These are phyloP conservation scores for Gliomastix tumulicola DNA, from an alignment of 2,329 filamentous ascomycete species.

Conservation along the genomic window DNA sequence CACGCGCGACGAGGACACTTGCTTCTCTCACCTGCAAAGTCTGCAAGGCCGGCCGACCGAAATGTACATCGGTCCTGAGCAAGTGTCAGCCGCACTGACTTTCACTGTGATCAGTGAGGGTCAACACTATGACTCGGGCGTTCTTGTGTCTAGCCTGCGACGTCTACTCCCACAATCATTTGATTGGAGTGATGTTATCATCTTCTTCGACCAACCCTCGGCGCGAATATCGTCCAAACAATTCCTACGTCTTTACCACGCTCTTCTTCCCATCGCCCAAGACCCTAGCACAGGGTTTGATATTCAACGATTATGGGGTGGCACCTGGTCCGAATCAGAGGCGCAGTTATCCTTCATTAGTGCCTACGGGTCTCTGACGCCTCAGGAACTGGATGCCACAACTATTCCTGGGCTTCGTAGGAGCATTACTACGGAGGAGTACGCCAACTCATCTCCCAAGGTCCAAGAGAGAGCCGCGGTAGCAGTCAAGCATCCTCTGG, in stretches of 20 bases:
- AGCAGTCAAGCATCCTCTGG: conserved; percentile 78
- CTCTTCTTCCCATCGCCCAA: conserved; percentile 65
- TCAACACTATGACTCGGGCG: conserved; percentile 41
- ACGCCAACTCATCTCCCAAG: conserved; percentile 38
- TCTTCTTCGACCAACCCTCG: conserved; percentile 72
- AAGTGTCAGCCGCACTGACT: conserved; percentile 74
- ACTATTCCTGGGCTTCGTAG: conserved; percentile 76
- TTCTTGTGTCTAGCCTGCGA: conserved; percentile 56
- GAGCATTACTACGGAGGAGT: conserved; percentile 62
- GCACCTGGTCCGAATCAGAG: conserved; percentile 77
- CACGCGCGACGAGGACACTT: conserved; percentile 68
- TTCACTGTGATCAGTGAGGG: conserved; percentile 54
- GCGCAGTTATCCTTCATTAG: conserved; percentile 92
- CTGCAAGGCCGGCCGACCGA: too few species aligned
- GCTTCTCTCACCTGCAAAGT: conserved; percentile 45
- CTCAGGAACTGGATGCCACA: conserved; percentile 73
- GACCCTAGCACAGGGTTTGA: conserved; percentile 53
- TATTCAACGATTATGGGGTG: conserved; percentile 86
- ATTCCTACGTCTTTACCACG: conserved; percentile 75
- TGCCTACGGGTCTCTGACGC: conserved; percentile 71
- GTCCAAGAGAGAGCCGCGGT: conserved; percentile 45
- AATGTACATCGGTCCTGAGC: conserved; percentile 48
- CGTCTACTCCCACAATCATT: conserved; percentile 57
- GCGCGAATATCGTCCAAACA: conserved; percentile 71
- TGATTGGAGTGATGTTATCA: conserved; percentile 65